Evolutionary conservation across 1,284 basidiomycete genomes (phyloP).

Genomic region (Melampsora medusae): DNA sequence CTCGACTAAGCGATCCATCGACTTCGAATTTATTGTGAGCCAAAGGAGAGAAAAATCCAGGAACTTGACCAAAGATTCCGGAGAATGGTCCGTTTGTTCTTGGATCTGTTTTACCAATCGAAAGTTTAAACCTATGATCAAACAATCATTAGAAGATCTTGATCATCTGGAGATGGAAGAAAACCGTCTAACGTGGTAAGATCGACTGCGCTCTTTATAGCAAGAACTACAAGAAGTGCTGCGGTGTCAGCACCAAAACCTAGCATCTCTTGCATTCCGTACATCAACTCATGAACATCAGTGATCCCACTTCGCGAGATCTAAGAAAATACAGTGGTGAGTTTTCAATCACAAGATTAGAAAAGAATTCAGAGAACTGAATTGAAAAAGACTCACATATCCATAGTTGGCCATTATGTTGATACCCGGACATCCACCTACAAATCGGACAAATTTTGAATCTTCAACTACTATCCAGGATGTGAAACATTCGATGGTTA

Average conservation of each 20-base stretch:
- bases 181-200: constrained; percentile 1
- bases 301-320: constrained; percentile 3
- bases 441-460: neutral
- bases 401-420: constrained; percentile 1
- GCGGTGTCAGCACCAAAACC: constrained; percentile 2
- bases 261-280: constrained; percentile 1
- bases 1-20: neutral
- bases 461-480: neutral
- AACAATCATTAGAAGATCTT: neutral
- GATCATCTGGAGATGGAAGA: neutral
- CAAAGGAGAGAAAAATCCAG: neutral
- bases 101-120: neutral
- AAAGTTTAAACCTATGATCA: neutral
- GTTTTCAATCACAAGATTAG: neutral
- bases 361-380: neutral
- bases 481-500: neutral
- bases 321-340: neutral
- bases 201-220: neutral
- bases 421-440: constrained; percentile 2
- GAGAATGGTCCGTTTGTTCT: neutral
- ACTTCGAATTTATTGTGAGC: neutral
- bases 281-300: constrained; percentile 7
- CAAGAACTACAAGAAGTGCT: neutral
- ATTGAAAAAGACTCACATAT: neutral
- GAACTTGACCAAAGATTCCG: neutral